Base-by-base conservation (phyloP, 192 early-diverging fungal genomes). In the Linderina pennispora region DNA sequence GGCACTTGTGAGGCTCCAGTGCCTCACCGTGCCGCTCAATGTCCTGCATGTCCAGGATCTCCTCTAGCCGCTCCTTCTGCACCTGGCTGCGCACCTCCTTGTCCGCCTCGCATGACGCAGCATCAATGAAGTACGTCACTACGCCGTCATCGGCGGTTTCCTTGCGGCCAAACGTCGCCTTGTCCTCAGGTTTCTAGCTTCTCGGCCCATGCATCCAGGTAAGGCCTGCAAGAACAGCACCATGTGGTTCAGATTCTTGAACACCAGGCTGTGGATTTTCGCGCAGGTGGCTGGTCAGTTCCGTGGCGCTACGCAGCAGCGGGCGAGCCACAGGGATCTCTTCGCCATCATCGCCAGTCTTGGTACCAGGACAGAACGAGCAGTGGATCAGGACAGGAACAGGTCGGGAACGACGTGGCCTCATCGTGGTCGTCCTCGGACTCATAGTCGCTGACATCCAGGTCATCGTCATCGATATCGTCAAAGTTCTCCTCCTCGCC, bases 221-320 rank as follows among this genome's bases (percentile, higher is more conserved):
- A 93, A 18, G n/a, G 66, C 56, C 42, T 93, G 85, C 33, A 90
- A 46, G 2, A 79, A 75, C 46, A 90, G 81, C 44, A 83, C 80
- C 75, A 89, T 85, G 44, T 89, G 88, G 45, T 82, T 78, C 13
- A 88, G 58, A 43, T 87, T 80, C 50, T 77, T 78, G 49, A 93
- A 82, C 2, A 58, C 58, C 23, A 89, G 18, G 10, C 72, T 32
- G 62, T 93, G 90, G 5, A 47, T 69, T n/a, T 13, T 73, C 56
- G 32, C 79, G 75, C 44, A 93, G 45, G 56, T 93, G 90, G 0
- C 59, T 53, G 13, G 80, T 75, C 8, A 89, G 52, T 11, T 78
- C 77, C 4, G 70, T 80, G 16, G 86, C 83, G 51, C 84, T 76
- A 17, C 57, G 74, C 13, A 86, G 70, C 24, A 47, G 57, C 38